Evolutionary conservation across 768 basidiomycete genomes (phyloP).

Genomic region (Rhizopogon vulgaris): DNA sequence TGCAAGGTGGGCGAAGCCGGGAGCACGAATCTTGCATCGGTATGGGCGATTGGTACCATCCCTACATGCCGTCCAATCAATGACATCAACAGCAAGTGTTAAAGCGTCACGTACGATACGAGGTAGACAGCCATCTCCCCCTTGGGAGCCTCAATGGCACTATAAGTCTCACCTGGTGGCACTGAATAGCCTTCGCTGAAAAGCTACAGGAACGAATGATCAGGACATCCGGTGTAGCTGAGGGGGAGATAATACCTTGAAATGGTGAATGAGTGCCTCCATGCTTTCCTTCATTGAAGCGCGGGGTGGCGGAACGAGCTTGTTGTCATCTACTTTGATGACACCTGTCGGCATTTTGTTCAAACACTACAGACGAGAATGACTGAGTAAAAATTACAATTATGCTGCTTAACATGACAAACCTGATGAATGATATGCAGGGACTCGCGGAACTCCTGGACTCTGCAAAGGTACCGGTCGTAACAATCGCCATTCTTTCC

Average conservation of each 20-base stretch:
- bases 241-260: constrained; percentile 54
- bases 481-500: constrained; percentile 98
- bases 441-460: constrained; percentile 97
- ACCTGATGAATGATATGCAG: constrained; percentile 82
- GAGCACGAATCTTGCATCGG: constrained; percentile 94
- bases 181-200: constrained; percentile 97
- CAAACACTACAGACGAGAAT: constrained; percentile 57
- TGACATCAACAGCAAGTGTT: not conserved
- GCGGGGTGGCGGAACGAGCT: constrained; percentile 92
- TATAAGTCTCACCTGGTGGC: constrained; percentile 93
- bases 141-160: constrained; percentile 96
- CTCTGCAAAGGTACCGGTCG: constrained; percentile 94
- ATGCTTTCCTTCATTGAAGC: constrained; percentile 99
- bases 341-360: constrained; percentile 96
- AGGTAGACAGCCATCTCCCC: constrained; percentile 99
- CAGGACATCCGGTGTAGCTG: not conserved
- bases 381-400: not conserved
- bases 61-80: constrained; percentile 27
- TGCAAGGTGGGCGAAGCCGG: constrained; percentile 92
- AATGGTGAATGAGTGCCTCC: constrained; percentile 97
- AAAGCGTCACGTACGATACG: constrained; percentile 62
- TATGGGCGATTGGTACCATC: constrained; percentile 96
- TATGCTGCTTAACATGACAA: constrained; percentile 7
- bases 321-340: constrained; percentile 95
- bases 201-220: constrained; percentile 42